Percentiles rank a stretch among this genome's conserved stretches.
Evolutionary conservation across 352 stramenopile species (phyloP).

Genomic region (Discostella stelligera): DNA sequence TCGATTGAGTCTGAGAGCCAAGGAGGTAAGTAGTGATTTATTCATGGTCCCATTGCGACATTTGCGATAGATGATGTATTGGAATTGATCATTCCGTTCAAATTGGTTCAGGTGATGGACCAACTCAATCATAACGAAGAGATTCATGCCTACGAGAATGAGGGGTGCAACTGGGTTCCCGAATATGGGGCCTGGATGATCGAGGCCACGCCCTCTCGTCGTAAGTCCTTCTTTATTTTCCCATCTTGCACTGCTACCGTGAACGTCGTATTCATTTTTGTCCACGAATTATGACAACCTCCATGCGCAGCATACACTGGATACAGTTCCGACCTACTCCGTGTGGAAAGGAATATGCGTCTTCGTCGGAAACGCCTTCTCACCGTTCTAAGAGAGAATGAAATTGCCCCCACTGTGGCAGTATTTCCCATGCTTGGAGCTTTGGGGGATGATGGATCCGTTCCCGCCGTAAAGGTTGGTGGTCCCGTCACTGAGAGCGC

Average conservation of each 20-base stretch:
- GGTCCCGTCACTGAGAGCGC: conserved; percentile 90
- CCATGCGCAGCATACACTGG: conserved; percentile 85
- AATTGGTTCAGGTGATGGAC: conserved; percentile 84
- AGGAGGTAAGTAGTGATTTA: conserved; percentile 80
- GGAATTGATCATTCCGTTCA: conserved; percentile 9
- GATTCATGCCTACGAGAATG: conserved; percentile 66
- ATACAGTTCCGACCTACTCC: conserved; percentile 91
- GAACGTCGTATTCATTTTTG: conserved; percentile 2
- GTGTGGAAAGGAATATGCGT: conserved; percentile 98
- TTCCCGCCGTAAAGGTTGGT: conserved; percentile 64
- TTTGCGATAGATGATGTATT: background rate
- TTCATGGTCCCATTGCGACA: background rate
- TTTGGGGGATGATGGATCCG: conserved; percentile 87
- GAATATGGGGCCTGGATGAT: conserved; percentile 99
- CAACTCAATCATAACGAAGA: conserved; percentile 90
- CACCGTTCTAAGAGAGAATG: conserved; percentile 89
- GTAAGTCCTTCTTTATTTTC: conserved; percentile 1
- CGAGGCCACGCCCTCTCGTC: conserved; percentile 89
- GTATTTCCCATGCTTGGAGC: conserved; percentile 96
- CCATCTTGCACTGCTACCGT: conserved; percentile 21
- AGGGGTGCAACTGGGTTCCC: conserved; percentile 97
- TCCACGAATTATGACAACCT: conserved; percentile 49
- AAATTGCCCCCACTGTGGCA: conserved; percentile 95
- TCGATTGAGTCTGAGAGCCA: conserved; percentile 89
- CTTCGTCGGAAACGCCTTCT: conserved; percentile 92